phyloP scores from a whole-genome alignment of 306 rosid species.

The Quercus agrifolia region DNA sequence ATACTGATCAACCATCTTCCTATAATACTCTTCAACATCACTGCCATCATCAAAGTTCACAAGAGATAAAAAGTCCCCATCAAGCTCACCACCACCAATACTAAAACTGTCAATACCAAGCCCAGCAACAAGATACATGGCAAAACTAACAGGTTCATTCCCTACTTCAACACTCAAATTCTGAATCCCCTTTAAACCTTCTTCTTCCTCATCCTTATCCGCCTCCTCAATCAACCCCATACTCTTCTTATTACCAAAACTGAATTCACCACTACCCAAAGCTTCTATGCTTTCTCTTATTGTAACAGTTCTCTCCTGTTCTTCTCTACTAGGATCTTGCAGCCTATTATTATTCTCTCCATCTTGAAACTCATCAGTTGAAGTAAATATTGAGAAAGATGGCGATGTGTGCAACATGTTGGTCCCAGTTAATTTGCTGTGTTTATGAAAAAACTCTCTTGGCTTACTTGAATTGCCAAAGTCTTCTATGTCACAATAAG shows the following conservation, averaged over 20 bases:
- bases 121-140: slow-evolving; percentile 64
- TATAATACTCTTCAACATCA: slow-evolving; percentile 47
- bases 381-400: slow-evolving; percentile 54
- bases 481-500: slow-evolving; percentile 26
- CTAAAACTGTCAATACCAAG: slow-evolving; percentile 45
- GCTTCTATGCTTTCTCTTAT: slow-evolving; percentile 28
- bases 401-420: slow-evolving; percentile 45
- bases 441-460: background rate
- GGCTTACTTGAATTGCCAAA: slow-evolving; percentile 3
- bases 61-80: slow-evolving; percentile 26
- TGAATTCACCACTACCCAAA: slow-evolving; percentile 37
- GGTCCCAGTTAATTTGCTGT: background rate
- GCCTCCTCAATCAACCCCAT: slow-evolving; percentile 71
- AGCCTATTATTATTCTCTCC: slow-evolving; percentile 18
- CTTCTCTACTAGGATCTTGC: slow-evolving; percentile 16
- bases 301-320: slow-evolving; percentile 31
- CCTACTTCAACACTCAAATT: slow-evolving; percentile 32
- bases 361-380: slow-evolving; percentile 24
- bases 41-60: slow-evolving; percentile 27
- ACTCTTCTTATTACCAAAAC: slow-evolving; percentile 27
- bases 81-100: slow-evolving; percentile 14
- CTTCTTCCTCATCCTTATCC: slow-evolving; percentile 40
- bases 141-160: slow-evolving; percentile 49
- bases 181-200: slow-evolving; percentile 17
- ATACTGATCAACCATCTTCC: slow-evolving; percentile 56